Evolutionary conservation across 495 filamentous ascomycete species (phyloP).

Genomic region (Physcia stellaris): DNA sequence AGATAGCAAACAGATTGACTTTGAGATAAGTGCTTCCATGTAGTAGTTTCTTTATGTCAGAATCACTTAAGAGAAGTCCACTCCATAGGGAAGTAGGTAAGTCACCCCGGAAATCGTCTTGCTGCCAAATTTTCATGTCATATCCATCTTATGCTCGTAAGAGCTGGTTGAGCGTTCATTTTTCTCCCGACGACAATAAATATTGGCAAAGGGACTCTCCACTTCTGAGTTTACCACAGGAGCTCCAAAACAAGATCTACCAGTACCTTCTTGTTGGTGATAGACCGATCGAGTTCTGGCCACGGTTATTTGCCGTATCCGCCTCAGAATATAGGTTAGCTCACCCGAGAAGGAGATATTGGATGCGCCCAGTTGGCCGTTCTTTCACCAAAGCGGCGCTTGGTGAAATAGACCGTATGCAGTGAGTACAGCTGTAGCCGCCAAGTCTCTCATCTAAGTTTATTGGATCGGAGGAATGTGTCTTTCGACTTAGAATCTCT

Average conservation of each 20-base stretch:
- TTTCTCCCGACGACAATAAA: too few relatives aligned
- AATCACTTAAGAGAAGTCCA: too few relatives aligned
- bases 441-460: conserved; percentile 1
- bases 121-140: too few relatives aligned
- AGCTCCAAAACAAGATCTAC: conserved; percentile 29
- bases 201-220: conserved; percentile 19
- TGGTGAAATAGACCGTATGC: background rate
- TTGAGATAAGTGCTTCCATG: too few relatives aligned
- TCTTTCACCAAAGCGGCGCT: conserved; percentile 5
- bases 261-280: conserved; percentile 13
- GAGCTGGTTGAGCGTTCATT: too few relatives aligned
- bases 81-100: too few relatives aligned
- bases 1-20: too few relatives aligned
- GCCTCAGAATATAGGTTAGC: background rate
- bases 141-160: too few relatives aligned
- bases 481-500: background rate
- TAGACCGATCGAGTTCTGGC: conserved; percentile 13
- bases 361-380: background rate
- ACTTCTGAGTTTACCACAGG: conserved; percentile 23
- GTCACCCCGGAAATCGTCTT: too few relatives aligned
- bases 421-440: background rate
- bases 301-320: background rate
- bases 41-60: too few relatives aligned
- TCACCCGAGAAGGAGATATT: background rate
- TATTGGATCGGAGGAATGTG: background rate